Percentiles rank a stretch among this genome's conserved stretches.
phyloP scores from a whole-genome alignment of 1,139 yeast genomes.

The Pichia sp. region DNA sequence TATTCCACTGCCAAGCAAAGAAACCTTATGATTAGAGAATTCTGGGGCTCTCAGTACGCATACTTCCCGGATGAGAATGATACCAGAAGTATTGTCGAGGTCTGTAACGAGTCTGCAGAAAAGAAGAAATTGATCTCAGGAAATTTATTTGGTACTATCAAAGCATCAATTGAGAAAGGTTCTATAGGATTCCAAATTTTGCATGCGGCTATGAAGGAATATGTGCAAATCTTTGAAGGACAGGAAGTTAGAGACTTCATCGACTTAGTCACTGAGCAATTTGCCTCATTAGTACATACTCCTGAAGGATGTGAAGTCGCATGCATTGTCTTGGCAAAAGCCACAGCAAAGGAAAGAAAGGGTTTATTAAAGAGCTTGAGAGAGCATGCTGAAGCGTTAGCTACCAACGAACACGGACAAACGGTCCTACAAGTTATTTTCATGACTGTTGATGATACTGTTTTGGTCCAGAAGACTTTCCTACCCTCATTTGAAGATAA shows the following conservation, averaged over 20 bases:
- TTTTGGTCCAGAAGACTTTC: constrained; percentile 70
- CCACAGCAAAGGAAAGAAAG: constrained; percentile 93
- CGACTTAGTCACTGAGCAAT: constrained; percentile 78
- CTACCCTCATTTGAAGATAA: constrained; percentile 53
- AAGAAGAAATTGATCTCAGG: constrained; percentile 72
- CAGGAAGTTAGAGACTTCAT: constrained; percentile 75
- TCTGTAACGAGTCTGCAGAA: constrained; percentile 69
- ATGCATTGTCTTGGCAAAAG: constrained; percentile 68
- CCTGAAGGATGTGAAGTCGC: constrained; percentile 94
- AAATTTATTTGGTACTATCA: constrained; percentile 77
- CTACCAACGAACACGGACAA: constrained; percentile 84
- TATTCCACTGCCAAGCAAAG: constrained; percentile 83
- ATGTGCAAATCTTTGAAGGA: constrained; percentile 65
- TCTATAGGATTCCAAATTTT: constrained; percentile 93
- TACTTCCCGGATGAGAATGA: constrained; percentile 63
- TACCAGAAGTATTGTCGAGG: constrained; percentile 64
- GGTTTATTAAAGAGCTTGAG: constrained; percentile 65
- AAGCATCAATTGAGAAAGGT: constrained; percentile 91
- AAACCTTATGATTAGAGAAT: constrained; percentile 88
- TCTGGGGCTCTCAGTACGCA: constrained; percentile 97
- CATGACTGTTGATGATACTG: constrained; percentile 92
- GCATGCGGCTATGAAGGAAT: constrained; percentile 95
- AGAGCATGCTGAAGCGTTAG: constrained; percentile 67
- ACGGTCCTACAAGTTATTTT: constrained; percentile 72
- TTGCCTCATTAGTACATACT: constrained; percentile 94